These are phyloP conservation scores for Ganoderma sinense DNA, from an alignment of 1,284 basidiomycete species.

Conservation along the genomic window DNA sequence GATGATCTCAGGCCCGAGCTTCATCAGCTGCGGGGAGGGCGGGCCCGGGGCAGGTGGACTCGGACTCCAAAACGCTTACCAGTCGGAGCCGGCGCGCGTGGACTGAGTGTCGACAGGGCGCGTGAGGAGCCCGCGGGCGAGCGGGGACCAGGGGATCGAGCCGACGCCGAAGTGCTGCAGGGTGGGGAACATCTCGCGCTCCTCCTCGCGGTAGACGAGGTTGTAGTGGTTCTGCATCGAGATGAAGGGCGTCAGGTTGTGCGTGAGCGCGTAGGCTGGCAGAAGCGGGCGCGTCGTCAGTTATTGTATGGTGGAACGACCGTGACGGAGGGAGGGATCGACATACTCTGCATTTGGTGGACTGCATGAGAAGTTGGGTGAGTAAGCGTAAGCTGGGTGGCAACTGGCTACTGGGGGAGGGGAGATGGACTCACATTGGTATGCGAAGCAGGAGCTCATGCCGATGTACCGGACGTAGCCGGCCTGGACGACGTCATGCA, in stretches of 20 bases:
- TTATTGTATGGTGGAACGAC: too few relatives aligned
- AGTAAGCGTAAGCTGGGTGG: too few relatives aligned
- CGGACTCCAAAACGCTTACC: too few relatives aligned
- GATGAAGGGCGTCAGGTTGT: conserved; percentile 57
- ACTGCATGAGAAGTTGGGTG: too few relatives aligned
- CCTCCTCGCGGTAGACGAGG: conserved; percentile 57
- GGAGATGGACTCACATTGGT: conserved; percentile 41
- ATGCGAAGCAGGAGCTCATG: conserved; percentile 54
- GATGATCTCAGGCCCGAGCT: too few relatives aligned
- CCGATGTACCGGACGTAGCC: conserved; percentile 76
- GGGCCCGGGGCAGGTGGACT: too few relatives aligned
- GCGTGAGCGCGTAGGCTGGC: conserved; percentile 44
- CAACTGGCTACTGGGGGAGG: too few relatives aligned
- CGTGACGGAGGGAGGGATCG: too few relatives aligned
- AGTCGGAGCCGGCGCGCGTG: too few relatives aligned
- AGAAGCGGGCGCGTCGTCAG: too few relatives aligned
- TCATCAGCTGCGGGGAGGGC: too few relatives aligned
- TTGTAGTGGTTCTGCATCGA: conserved; percentile 61
- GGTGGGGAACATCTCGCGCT: conserved; percentile 58
- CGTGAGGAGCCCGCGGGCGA: conserved; percentile 46
- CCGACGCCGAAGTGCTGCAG: conserved; percentile 47
- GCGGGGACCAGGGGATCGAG: conserved; percentile 51
- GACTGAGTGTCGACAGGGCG: conserved; percentile 43
- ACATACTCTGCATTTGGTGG: conserved; percentile 54
- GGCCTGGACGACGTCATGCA: conserved; percentile 72